A percentile compares a stretch with the other conserved stretches of the same genome.
Conservation (phyloP, 2,329 filamentous ascomycete genomes). For the Pseudocercospora eumusae region DNA sequence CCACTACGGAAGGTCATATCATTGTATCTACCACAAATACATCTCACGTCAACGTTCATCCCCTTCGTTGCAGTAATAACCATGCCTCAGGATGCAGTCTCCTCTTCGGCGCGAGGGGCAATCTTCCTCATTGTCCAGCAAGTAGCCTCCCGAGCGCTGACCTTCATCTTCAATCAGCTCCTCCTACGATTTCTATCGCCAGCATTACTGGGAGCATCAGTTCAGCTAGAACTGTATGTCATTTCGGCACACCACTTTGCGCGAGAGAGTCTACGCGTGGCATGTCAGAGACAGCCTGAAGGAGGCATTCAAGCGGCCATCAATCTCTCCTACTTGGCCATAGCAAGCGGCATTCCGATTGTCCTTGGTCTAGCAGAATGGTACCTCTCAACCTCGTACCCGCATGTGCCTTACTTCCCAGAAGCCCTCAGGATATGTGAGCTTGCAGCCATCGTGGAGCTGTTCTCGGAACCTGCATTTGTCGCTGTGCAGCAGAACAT, state of each 20-base stretch:
- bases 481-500: conserved; percentile 81
- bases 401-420: conserved; percentile 62
- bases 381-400: conserved; percentile 62
- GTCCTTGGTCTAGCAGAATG: conserved; percentile 59
- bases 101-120: conserved; percentile 66
- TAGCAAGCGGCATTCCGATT: conserved; percentile 67
- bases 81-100: conserved; percentile 39
- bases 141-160: conserved; percentile 80
- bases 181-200: conserved; percentile 87
- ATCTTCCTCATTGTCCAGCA: conserved; percentile 87
- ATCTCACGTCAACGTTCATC: not conserved
- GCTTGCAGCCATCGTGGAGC: conserved; percentile 67
- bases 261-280: conserved; percentile 85
- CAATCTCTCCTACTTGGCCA: conserved; percentile 82
- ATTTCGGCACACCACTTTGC: conserved; percentile 94
- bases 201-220: conserved; percentile 76
- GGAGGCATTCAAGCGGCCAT: conserved; percentile 69
- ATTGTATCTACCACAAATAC: not conserved
- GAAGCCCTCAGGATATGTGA: conserved; percentile 58
- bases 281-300: conserved; percentile 70
- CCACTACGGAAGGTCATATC: not conserved
- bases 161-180: conserved; percentile 88
- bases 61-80: too few relatives aligned
- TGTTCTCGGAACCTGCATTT: conserved; percentile 85
- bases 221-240: conserved; percentile 90